Evolutionary conservation across 2,329 filamentous ascomycete genomes (phyloP), one percentile per base, ranked within the genome.

Genomic region (Epicoccum sorghinum): DNA sequence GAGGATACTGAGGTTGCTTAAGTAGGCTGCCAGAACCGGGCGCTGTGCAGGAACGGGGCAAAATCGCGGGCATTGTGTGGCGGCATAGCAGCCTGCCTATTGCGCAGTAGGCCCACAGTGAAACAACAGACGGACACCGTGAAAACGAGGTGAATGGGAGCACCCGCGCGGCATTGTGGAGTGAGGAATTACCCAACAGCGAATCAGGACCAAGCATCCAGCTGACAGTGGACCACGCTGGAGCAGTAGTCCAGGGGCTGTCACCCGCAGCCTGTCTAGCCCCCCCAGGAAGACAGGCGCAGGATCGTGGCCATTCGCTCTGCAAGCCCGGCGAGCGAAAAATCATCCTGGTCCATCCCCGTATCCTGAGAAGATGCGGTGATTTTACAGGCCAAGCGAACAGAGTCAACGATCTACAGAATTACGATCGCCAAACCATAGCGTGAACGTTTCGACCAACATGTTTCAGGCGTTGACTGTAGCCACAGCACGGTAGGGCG

Each of bases 131-230:
- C 50, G 52, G 55, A 52, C 50, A 49, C 42, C 48, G 53, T 44
- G 52, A 62, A 45, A 52, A 64, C 57, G 55, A 63, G 41, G 61
- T 65, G 61, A 62, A 61, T 60, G 56, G 57, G 22, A 36, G 53
- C 35, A 51, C 9, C 46, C 37, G 37, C 37, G 32, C 3, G 45
- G 40, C 52, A 46, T 50, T 50, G 48, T 45, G 39, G 18, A 29
- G 6, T 29, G 27, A 6, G 27, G 36, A 51, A 37, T 27, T 14
- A 32, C 23, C 13, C 25, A 22, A 38, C 42, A 52, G 49, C 52
- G 44, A 61, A 55, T 59, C 13, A 57, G 18, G 36, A 30, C 13
- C 27, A 35, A 43, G 43, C 38, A 47, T 47, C 25, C 55, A 46
- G 52, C 33, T 3, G 33, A 24, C 12, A 33, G 42, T 37, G 42